phyloP scores from a whole-genome alignment of 495 filamentous ascomycete genomes.

The Penicillium manginii region DNA sequence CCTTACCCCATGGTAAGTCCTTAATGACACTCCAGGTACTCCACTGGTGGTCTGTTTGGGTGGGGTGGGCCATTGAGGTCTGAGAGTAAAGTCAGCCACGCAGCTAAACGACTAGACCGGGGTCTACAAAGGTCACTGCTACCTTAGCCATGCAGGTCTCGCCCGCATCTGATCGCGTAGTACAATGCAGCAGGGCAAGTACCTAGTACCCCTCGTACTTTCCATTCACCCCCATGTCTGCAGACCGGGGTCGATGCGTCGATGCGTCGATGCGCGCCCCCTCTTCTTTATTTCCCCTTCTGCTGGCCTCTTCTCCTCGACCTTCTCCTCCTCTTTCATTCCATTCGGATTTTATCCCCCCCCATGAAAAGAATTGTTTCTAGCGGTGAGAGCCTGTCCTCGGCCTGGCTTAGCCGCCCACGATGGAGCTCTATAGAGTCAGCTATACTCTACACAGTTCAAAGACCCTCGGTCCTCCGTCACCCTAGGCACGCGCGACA shows the following conservation, averaged over 20 bases:
- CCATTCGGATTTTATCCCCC: background rate
- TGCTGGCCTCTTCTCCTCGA: background rate
- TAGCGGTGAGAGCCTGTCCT: conserved; percentile 29
- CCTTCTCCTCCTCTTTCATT: background rate
- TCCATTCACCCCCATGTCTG: background rate
- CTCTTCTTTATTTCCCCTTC: conserved; percentile 7
- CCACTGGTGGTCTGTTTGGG: background rate
- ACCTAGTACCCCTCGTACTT: conserved; percentile 9
- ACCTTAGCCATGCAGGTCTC: conserved; percentile 9
- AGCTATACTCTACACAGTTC: conserved; percentile 5
- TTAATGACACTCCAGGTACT: too few relatives aligned
- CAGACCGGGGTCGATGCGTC: conserved; percentile 29
- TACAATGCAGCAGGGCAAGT: conserved; percentile 12
- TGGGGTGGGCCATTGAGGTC: conserved; percentile 2
- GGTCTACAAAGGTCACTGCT: conserved; percentile 13
- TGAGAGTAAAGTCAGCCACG: background rate
- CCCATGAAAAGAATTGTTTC: conserved; percentile 29
- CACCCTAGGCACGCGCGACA: conserved; percentile 8
- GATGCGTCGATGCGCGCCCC: conserved; percentile 17
- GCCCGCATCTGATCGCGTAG: background rate
- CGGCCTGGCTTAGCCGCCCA: conserved; percentile 23
- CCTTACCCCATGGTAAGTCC: background rate
- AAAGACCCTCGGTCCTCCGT: background rate
- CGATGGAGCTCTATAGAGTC: conserved; percentile 15
- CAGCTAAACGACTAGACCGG: background rate